Evolutionary conservation across 768 basidiomycete species (phyloP).

Genomic region (Boletus rubescentipes): DNA sequence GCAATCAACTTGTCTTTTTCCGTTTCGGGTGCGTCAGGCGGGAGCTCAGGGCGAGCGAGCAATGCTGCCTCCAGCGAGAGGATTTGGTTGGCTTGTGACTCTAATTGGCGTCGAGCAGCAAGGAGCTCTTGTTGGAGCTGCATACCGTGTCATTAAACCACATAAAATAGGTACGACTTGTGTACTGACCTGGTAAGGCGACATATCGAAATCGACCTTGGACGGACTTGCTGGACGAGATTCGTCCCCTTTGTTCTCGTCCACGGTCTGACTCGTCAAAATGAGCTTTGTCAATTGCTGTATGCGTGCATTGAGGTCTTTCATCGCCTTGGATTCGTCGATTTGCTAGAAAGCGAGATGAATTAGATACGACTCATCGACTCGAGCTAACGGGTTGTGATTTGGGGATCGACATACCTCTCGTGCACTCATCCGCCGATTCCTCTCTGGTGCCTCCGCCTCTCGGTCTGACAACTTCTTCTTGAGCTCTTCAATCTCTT

Average conservation of each 20-base stretch:
- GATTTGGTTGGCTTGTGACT: constrained; percentile 81
- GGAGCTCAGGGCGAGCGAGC: constrained; percentile 64
- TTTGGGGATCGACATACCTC: constrained; percentile 33
- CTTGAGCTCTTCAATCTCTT: constrained; percentile 91
- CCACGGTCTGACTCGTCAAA: constrained; percentile 81
- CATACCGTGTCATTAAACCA: not conserved
- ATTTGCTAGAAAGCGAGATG: constrained; percentile 53
- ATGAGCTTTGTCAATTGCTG: constrained; percentile 83
- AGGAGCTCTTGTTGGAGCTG: constrained; percentile 89
- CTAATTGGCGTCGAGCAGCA: constrained; percentile 70
- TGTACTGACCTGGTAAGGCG: constrained; percentile 68
- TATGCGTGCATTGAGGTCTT: constrained; percentile 76
- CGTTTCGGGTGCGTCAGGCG: constrained; percentile 60
- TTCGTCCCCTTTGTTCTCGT: constrained; percentile 63
- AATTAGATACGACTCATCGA: not conserved
- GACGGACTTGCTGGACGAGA: constrained; percentile 79
- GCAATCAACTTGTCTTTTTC: constrained; percentile 75
- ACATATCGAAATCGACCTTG: constrained; percentile 89
- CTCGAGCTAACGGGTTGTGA: not conserved
- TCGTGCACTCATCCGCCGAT: constrained; percentile 44
- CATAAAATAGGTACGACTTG: not conserved
- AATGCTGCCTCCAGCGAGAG: constrained; percentile 80
- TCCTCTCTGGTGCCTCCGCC: constrained; percentile 51
- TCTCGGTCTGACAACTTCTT: constrained; percentile 67
- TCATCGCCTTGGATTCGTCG: constrained; percentile 83